Conservation (phyloP, 2,329 filamentous ascomycete genomes). For the Cadophora malorum region DNA sequence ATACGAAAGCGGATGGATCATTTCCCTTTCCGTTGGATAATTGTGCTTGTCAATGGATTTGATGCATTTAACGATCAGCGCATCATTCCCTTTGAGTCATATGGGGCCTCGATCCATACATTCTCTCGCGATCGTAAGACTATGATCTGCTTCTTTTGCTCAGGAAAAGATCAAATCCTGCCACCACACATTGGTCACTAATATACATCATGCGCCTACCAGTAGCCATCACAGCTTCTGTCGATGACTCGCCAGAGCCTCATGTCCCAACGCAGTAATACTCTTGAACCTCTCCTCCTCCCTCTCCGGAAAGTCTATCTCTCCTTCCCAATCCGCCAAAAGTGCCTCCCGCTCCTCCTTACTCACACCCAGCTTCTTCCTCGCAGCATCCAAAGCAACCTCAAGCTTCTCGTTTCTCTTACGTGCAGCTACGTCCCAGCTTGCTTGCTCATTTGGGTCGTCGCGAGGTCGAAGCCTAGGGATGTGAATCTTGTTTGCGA, state of each 20-base stretch:
- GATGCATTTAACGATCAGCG: too few relatives aligned
- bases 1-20: too few relatives aligned
- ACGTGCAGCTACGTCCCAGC: background rate
- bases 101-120: too few relatives aligned
- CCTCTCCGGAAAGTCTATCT: background rate
- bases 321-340: background rate
- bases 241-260: background rate
- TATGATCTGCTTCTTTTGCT: too few relatives aligned
- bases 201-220: too few relatives aligned
- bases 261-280: background rate
- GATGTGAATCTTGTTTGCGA: background rate
- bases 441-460: background rate
- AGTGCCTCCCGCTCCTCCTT: background rate
- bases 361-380: background rate
- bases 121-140: too few relatives aligned
- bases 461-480: background rate
- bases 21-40: too few relatives aligned
- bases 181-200: too few relatives aligned
- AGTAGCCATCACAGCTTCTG: background rate
- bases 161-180: too few relatives aligned
- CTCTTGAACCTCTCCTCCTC: background rate
- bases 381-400: background rate
- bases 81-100: too few relatives aligned
- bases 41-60: too few relatives aligned
- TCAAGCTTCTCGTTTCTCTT: background rate